Evolutionary conservation across 441 rosid genomes (phyloP).

Genomic region (Adansonia gregorii): DNA sequence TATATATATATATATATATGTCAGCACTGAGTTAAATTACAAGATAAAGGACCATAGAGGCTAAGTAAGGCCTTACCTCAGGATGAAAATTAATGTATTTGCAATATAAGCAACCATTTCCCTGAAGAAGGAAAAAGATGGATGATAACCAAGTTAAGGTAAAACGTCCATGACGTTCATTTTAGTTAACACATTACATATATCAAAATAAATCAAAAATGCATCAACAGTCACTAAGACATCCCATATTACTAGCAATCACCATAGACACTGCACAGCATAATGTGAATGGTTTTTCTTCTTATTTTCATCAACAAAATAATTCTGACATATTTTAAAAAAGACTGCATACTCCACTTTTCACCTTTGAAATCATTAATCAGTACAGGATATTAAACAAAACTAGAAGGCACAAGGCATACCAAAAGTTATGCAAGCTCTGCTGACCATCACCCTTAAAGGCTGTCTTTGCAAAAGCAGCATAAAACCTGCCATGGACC

Average conservation of each 20-base stretch:
- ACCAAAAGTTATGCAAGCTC: conserved; percentile 97
- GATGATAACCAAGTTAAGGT: neutral
- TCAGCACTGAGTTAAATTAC: neutral
- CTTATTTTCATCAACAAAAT: conserved; percentile 17
- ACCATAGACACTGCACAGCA: neutral
- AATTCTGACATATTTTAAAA: neutral
- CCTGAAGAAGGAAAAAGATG: conserved; percentile 52
- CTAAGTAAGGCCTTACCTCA: conserved; percentile 62
- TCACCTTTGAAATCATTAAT: neutral
- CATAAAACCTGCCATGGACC: conserved; percentile 74
- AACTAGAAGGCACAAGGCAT: conserved; percentile 30
- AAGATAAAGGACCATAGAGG: neutral
- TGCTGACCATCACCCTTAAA: conserved; percentile 92
- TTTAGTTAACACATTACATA: neutral
- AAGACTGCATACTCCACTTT: neutral
- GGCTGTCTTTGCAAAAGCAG: conserved; percentile 89
- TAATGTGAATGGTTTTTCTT: conserved; percentile 3
- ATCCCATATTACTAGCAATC: neutral
- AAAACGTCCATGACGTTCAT: neutral
- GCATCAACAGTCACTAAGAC: neutral
- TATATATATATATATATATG: neutral
- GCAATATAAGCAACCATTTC: conserved; percentile 97
- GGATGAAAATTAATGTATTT: conserved; percentile 83
- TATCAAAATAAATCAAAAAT: neutral
- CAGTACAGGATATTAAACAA: conserved; percentile 10